phyloP scores from a whole-genome alignment of 2,329 filamentous ascomycete genomes.

The Penicillium sp. region DNA sequence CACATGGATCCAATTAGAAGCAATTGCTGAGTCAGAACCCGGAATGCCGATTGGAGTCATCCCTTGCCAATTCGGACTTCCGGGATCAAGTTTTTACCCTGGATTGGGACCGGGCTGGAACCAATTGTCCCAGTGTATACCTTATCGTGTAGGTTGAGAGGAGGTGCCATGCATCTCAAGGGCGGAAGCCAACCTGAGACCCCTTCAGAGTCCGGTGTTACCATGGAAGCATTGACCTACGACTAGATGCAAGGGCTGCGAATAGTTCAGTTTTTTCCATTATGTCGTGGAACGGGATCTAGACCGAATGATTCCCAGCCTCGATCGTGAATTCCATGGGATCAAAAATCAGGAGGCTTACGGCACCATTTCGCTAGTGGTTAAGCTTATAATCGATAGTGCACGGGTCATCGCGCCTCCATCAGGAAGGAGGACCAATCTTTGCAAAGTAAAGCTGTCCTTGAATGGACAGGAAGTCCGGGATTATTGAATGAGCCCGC shows the following conservation, averaged over 20 bases:
- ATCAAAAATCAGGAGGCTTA: background rate
- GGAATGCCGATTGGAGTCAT: background rate
- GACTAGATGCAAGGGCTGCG: constrained; percentile 5
- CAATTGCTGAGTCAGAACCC: background rate
- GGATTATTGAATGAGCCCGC: background rate
- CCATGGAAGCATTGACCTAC: background rate
- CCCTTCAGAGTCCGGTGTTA: background rate
- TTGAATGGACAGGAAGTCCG: background rate
- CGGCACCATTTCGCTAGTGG: constrained; percentile 2
- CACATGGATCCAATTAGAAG: background rate
- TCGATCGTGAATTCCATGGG: background rate
- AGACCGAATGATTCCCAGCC: background rate
- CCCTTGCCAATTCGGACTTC: background rate
- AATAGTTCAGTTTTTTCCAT: background rate
- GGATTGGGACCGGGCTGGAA: background rate
- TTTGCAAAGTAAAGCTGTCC: background rate
- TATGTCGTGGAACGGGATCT: background rate
- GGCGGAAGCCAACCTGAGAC: background rate
- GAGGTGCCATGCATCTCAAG: background rate
- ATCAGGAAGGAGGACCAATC: background rate
- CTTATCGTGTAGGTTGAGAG: background rate
- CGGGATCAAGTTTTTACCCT: constrained; percentile 1
- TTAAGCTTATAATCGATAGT: constrained; percentile 20
- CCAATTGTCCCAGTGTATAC: background rate
- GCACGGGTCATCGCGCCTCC: constrained; percentile 15